Evolutionary conservation across 257 asterid species (phyloP).

Genomic region (Przewalskia tangutica): DNA sequence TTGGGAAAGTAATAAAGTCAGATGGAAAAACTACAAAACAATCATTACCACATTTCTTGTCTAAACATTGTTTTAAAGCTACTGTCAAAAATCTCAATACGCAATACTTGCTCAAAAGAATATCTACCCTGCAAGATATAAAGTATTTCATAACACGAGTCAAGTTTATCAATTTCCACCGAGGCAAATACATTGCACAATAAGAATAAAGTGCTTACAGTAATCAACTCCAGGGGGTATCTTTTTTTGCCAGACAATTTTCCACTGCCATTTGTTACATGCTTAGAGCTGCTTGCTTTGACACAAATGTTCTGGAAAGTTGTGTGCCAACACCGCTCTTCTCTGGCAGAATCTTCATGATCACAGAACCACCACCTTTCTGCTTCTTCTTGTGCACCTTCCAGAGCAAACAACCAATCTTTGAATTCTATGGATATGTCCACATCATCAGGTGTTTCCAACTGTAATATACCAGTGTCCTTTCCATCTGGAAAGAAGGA

Average conservation of each 20-base stretch:
- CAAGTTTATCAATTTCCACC: background rate
- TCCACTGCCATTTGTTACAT: constrained; percentile 16
- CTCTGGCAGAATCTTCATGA: constrained; percentile 46
- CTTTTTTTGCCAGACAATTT: constrained; percentile 34
- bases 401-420: constrained; percentile 97
- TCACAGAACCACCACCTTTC: constrained; percentile 33
- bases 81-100: background rate
- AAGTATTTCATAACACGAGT: background rate
- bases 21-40: background rate
- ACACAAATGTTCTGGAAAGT: constrained; percentile 54
- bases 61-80: background rate
- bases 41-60: background rate
- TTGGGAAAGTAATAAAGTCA: background rate
- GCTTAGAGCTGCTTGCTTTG: constrained; percentile 60
- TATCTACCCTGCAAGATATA: background rate
- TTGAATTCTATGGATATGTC: constrained; percentile 66
- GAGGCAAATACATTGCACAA: background rate
- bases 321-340: constrained; percentile 88
- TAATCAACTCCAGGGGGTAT: constrained; percentile 72
- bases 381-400: constrained; percentile 62
- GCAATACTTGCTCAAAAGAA: background rate
- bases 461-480: constrained; percentile 35
- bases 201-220: constrained; percentile 43
- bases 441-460: constrained; percentile 90
- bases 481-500: constrained; percentile 41